Conservation (phyloP, 495 filamentous ascomycete genomes). For the Neurospora pannonica region DNA sequence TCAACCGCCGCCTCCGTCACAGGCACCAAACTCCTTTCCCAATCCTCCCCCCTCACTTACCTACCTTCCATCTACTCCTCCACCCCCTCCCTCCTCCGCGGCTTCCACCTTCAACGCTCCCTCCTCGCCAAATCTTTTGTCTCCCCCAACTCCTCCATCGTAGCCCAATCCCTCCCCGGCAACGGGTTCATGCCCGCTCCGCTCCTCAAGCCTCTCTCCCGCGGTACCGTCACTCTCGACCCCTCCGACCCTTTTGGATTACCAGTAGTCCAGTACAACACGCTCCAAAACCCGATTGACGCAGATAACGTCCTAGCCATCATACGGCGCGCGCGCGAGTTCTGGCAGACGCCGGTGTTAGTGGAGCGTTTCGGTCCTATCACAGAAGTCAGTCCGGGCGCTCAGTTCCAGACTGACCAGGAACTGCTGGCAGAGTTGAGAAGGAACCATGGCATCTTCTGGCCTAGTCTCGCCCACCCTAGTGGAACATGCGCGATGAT, state of each 20-base stretch:
- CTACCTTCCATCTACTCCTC: conserved; percentile 10
- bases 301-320: conserved; percentile 25
- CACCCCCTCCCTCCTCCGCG: conserved; percentile 3
- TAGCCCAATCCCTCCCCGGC: conserved; percentile 12
- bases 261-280: conserved; percentile 23
- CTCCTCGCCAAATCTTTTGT: conserved; percentile 9
- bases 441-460: conserved; percentile 2
- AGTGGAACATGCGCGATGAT: conserved; percentile 34
- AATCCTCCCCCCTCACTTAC: conserved; percentile 3
- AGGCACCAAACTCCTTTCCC: conserved; percentile 5
- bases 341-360: conserved; percentile 31
- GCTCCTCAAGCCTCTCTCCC: conserved; percentile 27
- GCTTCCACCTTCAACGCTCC: conserved; percentile 12
- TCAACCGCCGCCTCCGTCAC: conserved; percentile 1
- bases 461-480: conserved; percentile 17
- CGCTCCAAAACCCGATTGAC: conserved; percentile 27
- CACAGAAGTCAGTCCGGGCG: conserved; percentile 36
- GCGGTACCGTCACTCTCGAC: conserved; percentile 30
- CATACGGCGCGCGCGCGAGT: conserved; percentile 41
- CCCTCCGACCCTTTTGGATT: conserved; percentile 16
- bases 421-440: conserved; percentile 25
- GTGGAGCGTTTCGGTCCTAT: conserved; percentile 18
- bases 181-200: conserved; percentile 14
- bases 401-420: conserved; percentile 32
- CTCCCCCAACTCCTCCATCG: neutral